Evolutionary conservation across 495 filamentous ascomycete genomes (phyloP).

Genomic region (Penicillium alfredii): DNA sequence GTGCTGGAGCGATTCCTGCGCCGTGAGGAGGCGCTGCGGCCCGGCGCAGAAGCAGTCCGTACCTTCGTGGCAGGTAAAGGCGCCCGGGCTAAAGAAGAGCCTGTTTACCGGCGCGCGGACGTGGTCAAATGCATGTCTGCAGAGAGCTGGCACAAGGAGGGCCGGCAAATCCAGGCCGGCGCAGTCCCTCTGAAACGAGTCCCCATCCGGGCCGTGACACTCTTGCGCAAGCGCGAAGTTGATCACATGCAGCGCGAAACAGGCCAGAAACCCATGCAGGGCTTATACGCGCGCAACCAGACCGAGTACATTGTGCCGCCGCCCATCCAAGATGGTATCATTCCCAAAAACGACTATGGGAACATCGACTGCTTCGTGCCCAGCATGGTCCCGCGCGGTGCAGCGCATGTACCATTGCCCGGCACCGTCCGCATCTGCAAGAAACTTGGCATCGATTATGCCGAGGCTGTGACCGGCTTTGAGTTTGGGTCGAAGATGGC

Average conservation of each 20-base stretch:
- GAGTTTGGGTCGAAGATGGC: slow-evolving; percentile 93
- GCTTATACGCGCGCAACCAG: slow-evolving; percentile 77
- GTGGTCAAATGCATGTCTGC: slow-evolving; percentile 81
- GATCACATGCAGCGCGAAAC: slow-evolving; percentile 72
- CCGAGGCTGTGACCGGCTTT: slow-evolving; percentile 93
- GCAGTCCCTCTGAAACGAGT: slow-evolving; percentile 77
- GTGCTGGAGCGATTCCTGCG: slow-evolving; percentile 83
- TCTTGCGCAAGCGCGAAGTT: slow-evolving; percentile 81
- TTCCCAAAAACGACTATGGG: slow-evolving; percentile 91
- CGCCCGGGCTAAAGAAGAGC: slow-evolving; percentile 63
- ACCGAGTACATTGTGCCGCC: slow-evolving; percentile 88
- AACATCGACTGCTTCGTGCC: slow-evolving; percentile 96
- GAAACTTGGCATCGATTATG: slow-evolving; percentile 77
- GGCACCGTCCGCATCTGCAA: slow-evolving; percentile 76
- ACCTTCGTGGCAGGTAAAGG: slow-evolving; percentile 66
- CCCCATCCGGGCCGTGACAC: slow-evolving; percentile 84
- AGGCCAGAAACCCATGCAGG: slow-evolving; percentile 80
- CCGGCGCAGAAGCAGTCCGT: slow-evolving; percentile 62
- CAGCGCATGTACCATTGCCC: slow-evolving; percentile 73
- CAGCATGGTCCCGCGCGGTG: slow-evolving; percentile 83
- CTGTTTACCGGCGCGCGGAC: slow-evolving; percentile 74
- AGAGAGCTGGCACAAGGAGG: slow-evolving; percentile 98
- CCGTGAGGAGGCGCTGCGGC: slow-evolving; percentile 82
- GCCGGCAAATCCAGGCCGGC: slow-evolving; percentile 63
- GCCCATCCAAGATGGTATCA: slow-evolving; percentile 76